Base-by-base conservation (phyloP, 2,329 filamentous ascomycete species). In the Atkinsonella hypoxylon region DNA sequence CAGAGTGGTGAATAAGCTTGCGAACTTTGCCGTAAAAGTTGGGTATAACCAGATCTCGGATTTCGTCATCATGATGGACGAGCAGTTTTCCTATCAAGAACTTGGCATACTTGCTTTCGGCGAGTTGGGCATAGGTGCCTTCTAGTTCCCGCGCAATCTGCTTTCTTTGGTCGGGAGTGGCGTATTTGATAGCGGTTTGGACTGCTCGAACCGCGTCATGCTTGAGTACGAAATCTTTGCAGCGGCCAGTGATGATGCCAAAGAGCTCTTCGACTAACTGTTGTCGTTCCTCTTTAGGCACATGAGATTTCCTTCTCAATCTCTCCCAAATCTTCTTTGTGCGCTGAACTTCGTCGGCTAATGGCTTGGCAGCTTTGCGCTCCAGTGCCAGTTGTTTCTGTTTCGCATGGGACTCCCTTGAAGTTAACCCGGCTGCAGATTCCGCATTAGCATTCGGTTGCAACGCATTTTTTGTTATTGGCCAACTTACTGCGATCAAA, bases 301-400 rank as follows among this genome's bases (percentile, higher is more conserved):
- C 89, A 61, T 96, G 89, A 2, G 90, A 95, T 72, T 97, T 97
- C 60, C 88, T 78, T 57, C 93, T 85, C 63, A 98, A 71, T 54
- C 87, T 81, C 73, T 98, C 93, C 94, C 93, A 98, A 49, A 98
- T 79, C 73, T 96, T 95, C 76, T 98, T 98, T 49, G 88, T 87
- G 55, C 89, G 83, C 55, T 84, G 80, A 57, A 97, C 83, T 62
- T 87, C 81, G 65, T 97, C 90, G 63, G 91, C 89, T 58, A 97
- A 83, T 22, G 93, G 93, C 71, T 96, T 97, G 42, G 87, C 84
- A 38, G 87, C 84, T 74, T 90, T 96, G 59, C 94, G 87, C 65
- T 97, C 91, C 62, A 83, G 85, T 22, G 82, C 85, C 47, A 96
- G 75, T 55, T 85, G 85, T 69, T 91, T 95, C 70, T 98, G 93